Conservation (phyloP, 2,329 filamentous ascomycete genomes). For the Stagonosporopsis rhizophila region DNA sequence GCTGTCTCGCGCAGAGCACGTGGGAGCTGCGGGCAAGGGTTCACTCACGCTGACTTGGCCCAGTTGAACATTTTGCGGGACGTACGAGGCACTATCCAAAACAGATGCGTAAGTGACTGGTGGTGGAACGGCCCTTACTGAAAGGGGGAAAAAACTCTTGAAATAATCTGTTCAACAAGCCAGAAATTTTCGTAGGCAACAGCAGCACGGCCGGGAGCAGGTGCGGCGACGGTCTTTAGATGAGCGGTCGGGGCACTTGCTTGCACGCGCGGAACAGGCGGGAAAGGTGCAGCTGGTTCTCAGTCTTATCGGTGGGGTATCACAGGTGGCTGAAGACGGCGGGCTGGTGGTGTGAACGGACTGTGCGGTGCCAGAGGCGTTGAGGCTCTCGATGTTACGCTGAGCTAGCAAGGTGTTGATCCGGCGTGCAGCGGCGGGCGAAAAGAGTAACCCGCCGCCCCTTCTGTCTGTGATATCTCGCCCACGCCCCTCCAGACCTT, state of each 20-base stretch:
- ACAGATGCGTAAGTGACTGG: constrained; percentile 34
- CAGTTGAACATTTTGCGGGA: constrained; percentile 79
- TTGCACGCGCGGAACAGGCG: constrained; percentile 11
- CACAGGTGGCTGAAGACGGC: constrained; percentile 10
- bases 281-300: constrained; percentile 8
- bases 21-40: constrained; percentile 15
- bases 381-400: constrained; percentile 14
- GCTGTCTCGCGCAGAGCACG: constrained; percentile 26
- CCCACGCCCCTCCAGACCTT: constrained; percentile 5
- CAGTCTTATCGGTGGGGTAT: constrained; percentile 7
- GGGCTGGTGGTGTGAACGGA: constrained; percentile 13
- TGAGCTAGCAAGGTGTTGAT: constrained; percentile 13
- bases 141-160: constrained; percentile 40
- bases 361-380: constrained; percentile 13
- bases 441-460: constrained; percentile 18
- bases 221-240: constrained; percentile 22
- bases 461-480: constrained; percentile 12
- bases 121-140: constrained; percentile 29
- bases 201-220: constrained; percentile 31
- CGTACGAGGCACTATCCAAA: constrained; percentile 41
- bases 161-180: constrained; percentile 35
- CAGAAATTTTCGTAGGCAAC: constrained; percentile 34
- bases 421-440: constrained; percentile 15
- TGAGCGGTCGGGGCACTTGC: constrained; percentile 22
- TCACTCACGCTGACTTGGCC: constrained; percentile 85